Conservation (phyloP, 495 filamentous ascomycete genomes). For the Chlorociboria aeruginascens region DNA sequence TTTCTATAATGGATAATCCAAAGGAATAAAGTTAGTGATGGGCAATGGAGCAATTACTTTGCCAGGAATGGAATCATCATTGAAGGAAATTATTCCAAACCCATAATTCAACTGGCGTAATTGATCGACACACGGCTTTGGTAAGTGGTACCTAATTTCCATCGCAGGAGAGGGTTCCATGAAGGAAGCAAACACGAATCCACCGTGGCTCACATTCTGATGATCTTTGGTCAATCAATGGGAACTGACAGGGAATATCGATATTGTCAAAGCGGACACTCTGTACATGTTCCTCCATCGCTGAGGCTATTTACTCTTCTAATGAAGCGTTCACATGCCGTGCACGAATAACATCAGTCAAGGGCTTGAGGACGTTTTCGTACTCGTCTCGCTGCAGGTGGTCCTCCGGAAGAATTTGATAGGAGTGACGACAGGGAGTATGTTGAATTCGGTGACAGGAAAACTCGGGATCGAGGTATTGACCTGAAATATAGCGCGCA, state of each 20-base stretch:
- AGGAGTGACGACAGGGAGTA: not conserved
- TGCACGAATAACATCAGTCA: not conserved
- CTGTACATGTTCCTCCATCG: not conserved
- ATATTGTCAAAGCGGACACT: not conserved
- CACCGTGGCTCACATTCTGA: not conserved
- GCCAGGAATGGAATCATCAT: not conserved
- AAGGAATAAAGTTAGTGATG: not conserved
- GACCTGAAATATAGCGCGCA: not conserved
- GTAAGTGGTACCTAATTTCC: not conserved
- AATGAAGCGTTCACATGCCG: not conserved
- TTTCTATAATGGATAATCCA: not conserved
- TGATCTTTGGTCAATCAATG: not conserved
- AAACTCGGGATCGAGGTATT: not conserved
- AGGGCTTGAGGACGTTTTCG: not conserved
- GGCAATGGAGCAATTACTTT: not conserved
- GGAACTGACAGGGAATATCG: not conserved
- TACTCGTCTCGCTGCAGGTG: not conserved
- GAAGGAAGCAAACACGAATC: not conserved
- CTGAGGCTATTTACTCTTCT: not conserved
- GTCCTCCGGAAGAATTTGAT: conserved; percentile 1
- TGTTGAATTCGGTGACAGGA: not conserved
- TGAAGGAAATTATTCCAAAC: not conserved
- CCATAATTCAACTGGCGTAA: not conserved
- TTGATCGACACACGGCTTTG: not conserved
- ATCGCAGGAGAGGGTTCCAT: not conserved